Evolutionary conservation across 257 asterid species (phyloP).

Genomic region (Misopates orontium): DNA sequence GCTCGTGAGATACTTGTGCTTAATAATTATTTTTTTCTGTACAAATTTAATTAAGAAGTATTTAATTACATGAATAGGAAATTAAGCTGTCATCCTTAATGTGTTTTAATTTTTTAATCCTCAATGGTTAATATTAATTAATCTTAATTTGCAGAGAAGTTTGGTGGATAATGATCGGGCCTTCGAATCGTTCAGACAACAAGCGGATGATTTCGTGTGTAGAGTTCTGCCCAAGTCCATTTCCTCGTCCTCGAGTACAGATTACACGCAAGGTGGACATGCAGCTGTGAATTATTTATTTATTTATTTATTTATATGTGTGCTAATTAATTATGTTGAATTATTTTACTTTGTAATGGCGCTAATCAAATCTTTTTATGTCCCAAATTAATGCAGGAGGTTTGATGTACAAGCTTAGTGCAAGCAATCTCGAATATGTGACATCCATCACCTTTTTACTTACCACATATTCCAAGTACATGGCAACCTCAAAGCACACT

Average conservation of each 20-base stretch:
- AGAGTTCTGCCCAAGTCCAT: slow-evolving; percentile 51
- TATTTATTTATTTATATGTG: background rate
- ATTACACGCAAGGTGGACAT: slow-evolving; percentile 56
- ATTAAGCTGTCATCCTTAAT: no score
- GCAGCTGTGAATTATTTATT: no score
- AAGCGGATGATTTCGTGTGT: slow-evolving; percentile 74
- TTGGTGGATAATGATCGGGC: slow-evolving; percentile 48
- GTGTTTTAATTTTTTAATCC: no score
- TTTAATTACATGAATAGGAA: no score
- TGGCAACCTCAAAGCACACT: slow-evolving; percentile 54
- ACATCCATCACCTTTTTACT: slow-evolving; percentile 72
- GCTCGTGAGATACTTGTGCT: no score
- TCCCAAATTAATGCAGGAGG: slow-evolving; percentile 50
- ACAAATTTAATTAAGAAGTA: no score
- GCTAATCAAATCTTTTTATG: background rate
- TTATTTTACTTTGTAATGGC: background rate
- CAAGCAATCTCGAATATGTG: slow-evolving; percentile 76
- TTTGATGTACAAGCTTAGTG: slow-evolving; percentile 60
- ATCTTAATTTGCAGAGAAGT: slow-evolving; percentile 41
- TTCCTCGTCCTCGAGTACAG: slow-evolving; percentile 69
- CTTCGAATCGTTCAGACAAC: slow-evolving; percentile 49
- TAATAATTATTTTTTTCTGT: no score
- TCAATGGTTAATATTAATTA: no score
- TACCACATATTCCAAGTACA: slow-evolving; percentile 80
- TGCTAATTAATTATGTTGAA: background rate